Percentiles rank a stretch among this genome's conserved stretches.
Conservation (phyloP, 805 yeast genomes). For the Ogataea philodendri region DNA sequence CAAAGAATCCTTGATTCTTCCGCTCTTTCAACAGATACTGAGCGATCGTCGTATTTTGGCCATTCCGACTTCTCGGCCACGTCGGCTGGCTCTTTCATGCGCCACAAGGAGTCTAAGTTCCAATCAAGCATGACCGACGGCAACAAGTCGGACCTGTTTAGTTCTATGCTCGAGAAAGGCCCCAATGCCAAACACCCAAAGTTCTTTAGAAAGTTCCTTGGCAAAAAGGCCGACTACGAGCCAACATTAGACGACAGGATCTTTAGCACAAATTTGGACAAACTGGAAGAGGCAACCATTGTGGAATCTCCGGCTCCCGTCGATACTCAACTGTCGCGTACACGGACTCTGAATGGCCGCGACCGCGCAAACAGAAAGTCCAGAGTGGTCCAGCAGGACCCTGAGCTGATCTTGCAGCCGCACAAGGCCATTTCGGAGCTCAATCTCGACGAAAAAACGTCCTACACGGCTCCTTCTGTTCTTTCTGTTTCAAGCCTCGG, state of each 20-base stretch:
- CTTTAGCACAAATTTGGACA: slow-evolving; percentile 20
- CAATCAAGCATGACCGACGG: slow-evolving; percentile 21
- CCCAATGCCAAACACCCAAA: slow-evolving; percentile 42
- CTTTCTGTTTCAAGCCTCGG: slow-evolving; percentile 30
- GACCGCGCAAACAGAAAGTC: slow-evolving; percentile 72
- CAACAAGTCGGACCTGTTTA: slow-evolving; percentile 35
- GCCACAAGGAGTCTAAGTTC: slow-evolving; percentile 51
- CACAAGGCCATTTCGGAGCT: slow-evolving; percentile 44
- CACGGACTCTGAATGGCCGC: slow-evolving; percentile 61
- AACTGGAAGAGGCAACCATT: slow-evolving; percentile 33
- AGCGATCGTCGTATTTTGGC: slow-evolving; percentile 45
- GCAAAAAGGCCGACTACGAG: slow-evolving; percentile 32
- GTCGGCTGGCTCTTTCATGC: slow-evolving; percentile 79
- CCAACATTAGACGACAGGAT: slow-evolving; percentile 35
- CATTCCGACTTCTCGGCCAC: slow-evolving; percentile 82
- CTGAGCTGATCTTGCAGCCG: slow-evolving; percentile 65
- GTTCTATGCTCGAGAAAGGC: slow-evolving; percentile 42
- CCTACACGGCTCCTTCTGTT: slow-evolving; percentile 1
- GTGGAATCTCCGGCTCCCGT: slow-evolving; percentile 1
- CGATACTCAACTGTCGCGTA: slow-evolving; percentile 57
- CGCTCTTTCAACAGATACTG: slow-evolving; percentile 35
- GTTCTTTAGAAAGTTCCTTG: slow-evolving; percentile 44
- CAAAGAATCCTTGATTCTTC: slow-evolving; percentile 32
- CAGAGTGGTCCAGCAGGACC: slow-evolving; percentile 56
- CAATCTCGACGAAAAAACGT: slow-evolving; percentile 44